Evolutionary conservation across 768 basidiomycete species (phyloP), one percentile per base, ranked within the genome.

Genomic region (Phlebiopsis gigantea): DNA sequence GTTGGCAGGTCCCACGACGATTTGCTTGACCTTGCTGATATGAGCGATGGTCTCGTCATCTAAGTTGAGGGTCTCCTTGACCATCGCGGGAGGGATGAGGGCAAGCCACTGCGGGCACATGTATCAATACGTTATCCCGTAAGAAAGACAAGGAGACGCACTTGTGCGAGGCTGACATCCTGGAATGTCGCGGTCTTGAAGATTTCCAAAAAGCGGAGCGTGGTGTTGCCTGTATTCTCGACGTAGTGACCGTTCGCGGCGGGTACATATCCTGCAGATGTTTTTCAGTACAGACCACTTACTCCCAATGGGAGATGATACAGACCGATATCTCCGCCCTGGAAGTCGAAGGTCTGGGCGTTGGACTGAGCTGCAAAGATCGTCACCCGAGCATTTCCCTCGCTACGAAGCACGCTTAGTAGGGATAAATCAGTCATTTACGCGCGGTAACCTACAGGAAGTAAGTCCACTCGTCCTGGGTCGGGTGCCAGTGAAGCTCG

Each of bases 391-490:
- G 68, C 79, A 22, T 71, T 63, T 2, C 83, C 84, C 66, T 79
- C 75, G 29, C 80, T 85, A 55, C 7, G 24, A 21, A 7, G 7
- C 21, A 7, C n/a, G 31, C 4, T 28, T n/a, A 30, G 24, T 28
- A 21, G 4, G 46, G 15, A 45, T 46, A 14, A 54, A 28, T 52
- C 19, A 48, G 39, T 24, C 29, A 25, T 12, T 6, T n/a, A n/a
- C 25, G 53, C 12, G 28, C 30, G 21, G 28, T 15, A 14, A 70
- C 79, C 26, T 59, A 82, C 82, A 84, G 54, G 77, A 76, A 81
- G 66, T 76, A 81, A 48, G 70, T 75, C 83, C 83, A 85, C 68
- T 84, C 83, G 53, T 81, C 78, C 66, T 81, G 71, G 12, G 79
- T 84, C 4, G 85, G 84, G 63, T 86, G 85, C 85, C 85, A 86